Conservation (phyloP, 2,329 filamentous ascomycete genomes). For the Bipolaris bicolor region DNA sequence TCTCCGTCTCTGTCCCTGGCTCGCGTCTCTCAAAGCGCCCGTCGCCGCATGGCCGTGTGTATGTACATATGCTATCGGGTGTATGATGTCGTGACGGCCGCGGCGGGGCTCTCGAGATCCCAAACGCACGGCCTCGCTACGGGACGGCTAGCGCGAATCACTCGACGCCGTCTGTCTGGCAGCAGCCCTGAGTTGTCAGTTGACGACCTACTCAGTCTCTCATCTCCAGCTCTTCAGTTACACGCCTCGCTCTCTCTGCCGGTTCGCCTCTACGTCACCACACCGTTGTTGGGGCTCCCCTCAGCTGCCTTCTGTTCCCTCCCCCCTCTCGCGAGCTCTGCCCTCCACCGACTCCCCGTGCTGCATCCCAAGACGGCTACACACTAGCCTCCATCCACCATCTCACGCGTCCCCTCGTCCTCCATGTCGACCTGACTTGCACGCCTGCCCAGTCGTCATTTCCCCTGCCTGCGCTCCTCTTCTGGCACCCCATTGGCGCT, state of each 20-base stretch:
- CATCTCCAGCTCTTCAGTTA: slow-evolving; percentile 21
- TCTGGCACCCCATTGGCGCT: slow-evolving; percentile 36
- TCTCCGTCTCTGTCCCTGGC: neutral
- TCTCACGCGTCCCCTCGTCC: slow-evolving; percentile 30
- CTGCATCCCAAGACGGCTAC: slow-evolving; percentile 32
- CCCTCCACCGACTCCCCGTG: slow-evolving; percentile 33
- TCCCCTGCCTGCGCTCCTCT: slow-evolving; percentile 27
- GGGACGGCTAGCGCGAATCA: slow-evolving; percentile 27
- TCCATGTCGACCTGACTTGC: slow-evolving; percentile 42
- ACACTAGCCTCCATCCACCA: slow-evolving; percentile 36
- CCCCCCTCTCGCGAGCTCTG: slow-evolving; percentile 31
- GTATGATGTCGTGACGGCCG: slow-evolving; percentile 13
- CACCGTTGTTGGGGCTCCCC: slow-evolving; percentile 24
- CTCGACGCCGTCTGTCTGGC: slow-evolving; percentile 27
- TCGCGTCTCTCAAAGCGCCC: neutral
- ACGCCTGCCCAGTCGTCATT: slow-evolving; percentile 18
- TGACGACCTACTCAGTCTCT: slow-evolving; percentile 24
- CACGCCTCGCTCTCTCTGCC: slow-evolving; percentile 17
- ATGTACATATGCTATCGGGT: neutral
- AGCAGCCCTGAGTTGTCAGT: slow-evolving; percentile 33
- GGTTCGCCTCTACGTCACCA: slow-evolving; percentile 23
- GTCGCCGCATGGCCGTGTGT: neutral
- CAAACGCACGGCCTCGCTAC: slow-evolving; percentile 28
- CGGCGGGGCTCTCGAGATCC: slow-evolving; percentile 12
- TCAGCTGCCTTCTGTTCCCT: slow-evolving; percentile 27